phyloP scores from a whole-genome alignment of 495 filamentous ascomycete genomes.

The Aspergillus cristatus region DNA sequence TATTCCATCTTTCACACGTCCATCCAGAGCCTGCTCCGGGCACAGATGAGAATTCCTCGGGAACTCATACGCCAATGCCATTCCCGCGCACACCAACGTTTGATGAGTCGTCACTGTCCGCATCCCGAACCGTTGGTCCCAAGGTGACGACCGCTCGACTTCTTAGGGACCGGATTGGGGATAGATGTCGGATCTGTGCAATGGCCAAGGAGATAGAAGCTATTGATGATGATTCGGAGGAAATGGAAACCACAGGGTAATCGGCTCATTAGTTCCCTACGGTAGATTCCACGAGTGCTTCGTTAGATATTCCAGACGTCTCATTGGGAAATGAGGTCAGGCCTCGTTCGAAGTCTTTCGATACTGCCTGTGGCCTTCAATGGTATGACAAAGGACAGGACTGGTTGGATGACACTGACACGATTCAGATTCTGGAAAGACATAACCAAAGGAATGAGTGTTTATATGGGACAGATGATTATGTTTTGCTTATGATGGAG shows the following conservation, averaged over 20 bases:
- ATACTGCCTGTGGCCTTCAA: no score
- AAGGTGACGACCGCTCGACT: constrained; percentile 88
- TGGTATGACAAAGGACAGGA: no score
- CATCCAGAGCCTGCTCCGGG: constrained; percentile 24
- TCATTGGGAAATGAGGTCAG: no score
- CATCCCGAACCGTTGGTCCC: constrained; percentile 57
- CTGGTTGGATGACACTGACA: no score
- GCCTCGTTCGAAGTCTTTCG: no score
- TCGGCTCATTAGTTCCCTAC: no score
- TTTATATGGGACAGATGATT: constrained; percentile 2
- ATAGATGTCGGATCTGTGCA: constrained; percentile 62
- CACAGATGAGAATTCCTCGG: constrained; percentile 12
- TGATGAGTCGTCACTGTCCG: constrained; percentile 15
- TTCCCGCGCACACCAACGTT: constrained; percentile 12
- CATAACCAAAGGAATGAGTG: background rate
- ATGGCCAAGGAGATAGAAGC: constrained; percentile 31
- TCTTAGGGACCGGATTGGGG: constrained; percentile 57
- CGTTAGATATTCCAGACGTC: no score
- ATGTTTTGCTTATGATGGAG: constrained; percentile 4
- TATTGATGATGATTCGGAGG: constrained; percentile 20
- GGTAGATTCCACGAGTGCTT: no score
- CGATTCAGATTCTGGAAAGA: no score
- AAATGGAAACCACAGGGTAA: no score
- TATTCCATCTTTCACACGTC: constrained; percentile 81
- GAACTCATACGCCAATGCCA: constrained; percentile 23